Conservation (phyloP, 2,329 filamentous ascomycete genomes). For the Chalaropsis thielavioides region DNA sequence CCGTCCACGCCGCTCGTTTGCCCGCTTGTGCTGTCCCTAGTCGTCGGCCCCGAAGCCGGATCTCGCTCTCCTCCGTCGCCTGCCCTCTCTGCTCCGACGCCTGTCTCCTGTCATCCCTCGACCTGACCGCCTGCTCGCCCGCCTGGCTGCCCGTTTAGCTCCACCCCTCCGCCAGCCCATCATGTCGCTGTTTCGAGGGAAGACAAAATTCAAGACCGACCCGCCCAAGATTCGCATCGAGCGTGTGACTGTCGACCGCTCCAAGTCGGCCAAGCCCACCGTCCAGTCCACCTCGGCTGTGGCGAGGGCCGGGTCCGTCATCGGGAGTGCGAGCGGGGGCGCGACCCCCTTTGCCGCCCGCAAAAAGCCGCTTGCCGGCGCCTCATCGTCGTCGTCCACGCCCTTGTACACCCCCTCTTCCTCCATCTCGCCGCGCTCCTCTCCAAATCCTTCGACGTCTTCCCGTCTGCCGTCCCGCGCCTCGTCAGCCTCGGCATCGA, state of each 20-base stretch:
- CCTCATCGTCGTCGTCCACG: constrained; percentile 10
- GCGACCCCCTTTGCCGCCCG: constrained; percentile 18
- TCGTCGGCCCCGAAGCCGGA: neutral
- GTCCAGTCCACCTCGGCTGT: constrained; percentile 25
- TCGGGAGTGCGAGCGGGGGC: neutral
- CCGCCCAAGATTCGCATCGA: constrained; percentile 38
- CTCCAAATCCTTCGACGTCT: constrained; percentile 14
- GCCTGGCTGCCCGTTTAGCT: neutral
- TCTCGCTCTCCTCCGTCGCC: neutral
- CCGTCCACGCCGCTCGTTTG: neutral
- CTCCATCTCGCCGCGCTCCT: constrained; percentile 14
- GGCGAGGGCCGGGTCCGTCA: neutral
- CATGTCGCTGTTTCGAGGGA: constrained; percentile 29
- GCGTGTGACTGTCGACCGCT: constrained; percentile 34
- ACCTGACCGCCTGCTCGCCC: neutral
- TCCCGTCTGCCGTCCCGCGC: constrained; percentile 12
- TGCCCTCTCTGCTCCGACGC: neutral
- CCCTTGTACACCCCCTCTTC: constrained; percentile 14
- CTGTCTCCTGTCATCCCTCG: neutral
- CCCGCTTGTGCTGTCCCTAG: neutral
- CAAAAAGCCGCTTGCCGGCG: constrained; percentile 16
- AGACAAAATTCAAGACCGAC: constrained; percentile 38
- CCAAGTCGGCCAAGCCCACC: constrained; percentile 27
- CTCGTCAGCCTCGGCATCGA: neutral
- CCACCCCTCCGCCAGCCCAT: neutral